Conservation (phyloP, 148 eudicot genomes). For the Camellia lanceoleosa region DNA sequence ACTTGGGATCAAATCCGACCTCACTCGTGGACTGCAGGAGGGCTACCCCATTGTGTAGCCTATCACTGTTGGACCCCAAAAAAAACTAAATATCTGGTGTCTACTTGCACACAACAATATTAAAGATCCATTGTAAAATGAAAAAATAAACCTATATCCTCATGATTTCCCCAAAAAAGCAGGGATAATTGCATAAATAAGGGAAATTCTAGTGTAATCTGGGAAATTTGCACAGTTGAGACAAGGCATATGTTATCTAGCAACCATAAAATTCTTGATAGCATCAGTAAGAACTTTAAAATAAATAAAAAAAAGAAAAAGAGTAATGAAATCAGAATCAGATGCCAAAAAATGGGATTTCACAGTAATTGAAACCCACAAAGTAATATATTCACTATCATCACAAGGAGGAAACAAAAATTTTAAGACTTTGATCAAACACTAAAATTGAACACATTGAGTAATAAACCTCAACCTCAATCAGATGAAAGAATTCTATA, state of each 20-base stretch:
- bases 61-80: too few species aligned
- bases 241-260: not conserved
- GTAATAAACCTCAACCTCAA: too few species aligned
- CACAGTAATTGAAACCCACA: not conserved
- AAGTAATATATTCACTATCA: not conserved
- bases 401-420: not conserved
- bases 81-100: too few species aligned
- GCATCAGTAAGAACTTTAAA: not conserved
- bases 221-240: constrained; percentile 1
- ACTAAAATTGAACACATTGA: not conserved
- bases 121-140: too few species aligned
- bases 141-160: too few species aligned
- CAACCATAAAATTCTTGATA: not conserved
- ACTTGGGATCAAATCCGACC: too few species aligned
- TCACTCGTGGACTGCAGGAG: too few species aligned
- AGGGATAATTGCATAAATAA: not conserved
- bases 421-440: not conserved
- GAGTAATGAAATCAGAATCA: not conserved
- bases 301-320: too few species aligned
- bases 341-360: not conserved
- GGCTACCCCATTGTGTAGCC: too few species aligned
- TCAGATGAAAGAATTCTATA: not conserved
- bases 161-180: not conserved
- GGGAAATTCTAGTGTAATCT: not conserved
- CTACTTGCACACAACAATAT: too few species aligned